These are phyloP conservation scores for Metschnikowia arizonensis DNA, from an alignment of 805 yeast species.

Conservation along the genomic window DNA sequence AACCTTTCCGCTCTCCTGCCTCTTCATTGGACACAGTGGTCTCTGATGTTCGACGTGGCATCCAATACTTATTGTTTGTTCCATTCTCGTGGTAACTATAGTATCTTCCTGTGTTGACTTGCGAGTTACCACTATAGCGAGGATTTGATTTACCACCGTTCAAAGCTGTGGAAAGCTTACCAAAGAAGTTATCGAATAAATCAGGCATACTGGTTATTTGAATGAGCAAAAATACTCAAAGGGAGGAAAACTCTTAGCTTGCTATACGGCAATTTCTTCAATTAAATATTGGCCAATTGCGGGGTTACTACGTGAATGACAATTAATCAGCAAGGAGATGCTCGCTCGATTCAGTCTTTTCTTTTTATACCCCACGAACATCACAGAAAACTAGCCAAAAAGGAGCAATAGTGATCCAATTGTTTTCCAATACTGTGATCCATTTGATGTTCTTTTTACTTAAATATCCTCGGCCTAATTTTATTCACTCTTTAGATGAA, in stretches of 20 bases:
- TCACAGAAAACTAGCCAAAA: background rate
- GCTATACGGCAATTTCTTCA: too few relatives aligned
- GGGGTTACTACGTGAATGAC: background rate
- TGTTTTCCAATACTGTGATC: too few relatives aligned
- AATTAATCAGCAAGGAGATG: background rate
- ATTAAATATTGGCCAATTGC: background rate
- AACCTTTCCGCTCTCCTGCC: slow-evolving; percentile 1
- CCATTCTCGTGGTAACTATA: slow-evolving; percentile 34
- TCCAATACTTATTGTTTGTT: slow-evolving; percentile 39
- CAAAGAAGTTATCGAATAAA: slow-evolving; percentile 38
- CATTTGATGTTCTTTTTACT: too few relatives aligned
- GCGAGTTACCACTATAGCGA: slow-evolving; percentile 29
- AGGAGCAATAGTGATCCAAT: too few relatives aligned
- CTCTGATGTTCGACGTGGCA: slow-evolving; percentile 3
- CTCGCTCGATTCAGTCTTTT: background rate
- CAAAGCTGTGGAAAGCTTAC: slow-evolving; percentile 27
- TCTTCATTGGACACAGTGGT: background rate
- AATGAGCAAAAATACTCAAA: too few relatives aligned
- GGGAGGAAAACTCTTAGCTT: too few relatives aligned
- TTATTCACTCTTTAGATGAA: too few relatives aligned
- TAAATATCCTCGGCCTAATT: too few relatives aligned
- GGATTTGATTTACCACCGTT: slow-evolving; percentile 33
- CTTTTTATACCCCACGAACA: slow-evolving; percentile 1
- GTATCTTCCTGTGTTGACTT: slow-evolving; percentile 36
- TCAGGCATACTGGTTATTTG: slow-evolving; percentile 33